Percentiles rank a stretch among this genome's conserved stretches.
Evolutionary conservation across 176 grass and related monocot genomes (phyloP).

Genomic region (Saccharum officinarum): DNA sequence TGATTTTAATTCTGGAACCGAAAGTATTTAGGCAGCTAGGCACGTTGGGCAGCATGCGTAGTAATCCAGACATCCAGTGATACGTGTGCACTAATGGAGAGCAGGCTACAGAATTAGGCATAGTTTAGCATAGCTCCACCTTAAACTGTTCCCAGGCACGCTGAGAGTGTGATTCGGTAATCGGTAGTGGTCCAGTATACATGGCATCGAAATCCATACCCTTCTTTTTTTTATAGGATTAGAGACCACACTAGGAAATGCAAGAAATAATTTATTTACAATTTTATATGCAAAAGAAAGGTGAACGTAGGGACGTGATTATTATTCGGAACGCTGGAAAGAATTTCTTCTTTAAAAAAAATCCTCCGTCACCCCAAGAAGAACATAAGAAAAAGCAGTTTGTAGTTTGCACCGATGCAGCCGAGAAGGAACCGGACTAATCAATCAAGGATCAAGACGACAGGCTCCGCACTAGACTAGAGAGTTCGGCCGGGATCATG

Average conservation of each 20-base stretch:
- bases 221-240: neutral
- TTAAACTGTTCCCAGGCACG: neutral
- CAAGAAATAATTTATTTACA: neutral
- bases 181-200: neutral
- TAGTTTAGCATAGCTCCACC: neutral
- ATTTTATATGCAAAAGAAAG: neutral
- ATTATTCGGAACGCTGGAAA: neutral
- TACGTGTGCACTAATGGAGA: neutral
- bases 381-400: neutral
- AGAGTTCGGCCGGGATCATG: neutral
- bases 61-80: neutral
- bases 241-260: neutral
- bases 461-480: neutral
- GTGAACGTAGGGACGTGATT: neutral
- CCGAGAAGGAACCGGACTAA: neutral
- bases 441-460: neutral
- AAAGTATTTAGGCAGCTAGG: neutral
- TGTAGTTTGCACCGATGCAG: neutral
- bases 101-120: neutral
- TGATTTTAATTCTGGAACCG: neutral
- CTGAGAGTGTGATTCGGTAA: neutral
- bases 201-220: neutral
- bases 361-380: too few relatives aligned
- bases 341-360: neutral
- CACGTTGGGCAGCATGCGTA: neutral